Conservation (phyloP, 2,329 filamentous ascomycete species). For the Trichophyton simii region DNA sequence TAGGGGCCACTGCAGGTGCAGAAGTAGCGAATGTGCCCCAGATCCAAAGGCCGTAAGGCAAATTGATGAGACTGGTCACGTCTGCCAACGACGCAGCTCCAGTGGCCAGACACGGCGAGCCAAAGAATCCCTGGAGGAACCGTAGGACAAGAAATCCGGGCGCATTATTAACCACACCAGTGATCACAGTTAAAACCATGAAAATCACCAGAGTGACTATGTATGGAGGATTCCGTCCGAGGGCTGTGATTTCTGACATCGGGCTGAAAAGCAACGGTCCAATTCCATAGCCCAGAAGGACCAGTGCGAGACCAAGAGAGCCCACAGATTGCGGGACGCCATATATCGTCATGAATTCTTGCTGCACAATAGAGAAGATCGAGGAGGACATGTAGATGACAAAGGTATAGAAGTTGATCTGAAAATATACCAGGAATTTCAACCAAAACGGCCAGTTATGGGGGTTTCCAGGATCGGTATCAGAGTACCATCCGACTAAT, state of each 20-base stretch:
- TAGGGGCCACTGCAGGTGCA: neutral
- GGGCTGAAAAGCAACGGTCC: slow-evolving; percentile 12
- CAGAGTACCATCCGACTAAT: neutral
- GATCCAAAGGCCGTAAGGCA: slow-evolving; percentile 17
- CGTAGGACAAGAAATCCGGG: slow-evolving; percentile 11
- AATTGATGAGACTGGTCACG: neutral
- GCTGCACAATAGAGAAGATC: neutral
- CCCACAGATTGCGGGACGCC: slow-evolving; percentile 20
- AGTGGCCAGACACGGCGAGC: neutral
- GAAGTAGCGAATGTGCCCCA: neutral
- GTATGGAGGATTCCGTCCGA: slow-evolving; percentile 12
- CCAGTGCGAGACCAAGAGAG: slow-evolving; percentile 48
- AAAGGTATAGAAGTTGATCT: neutral
- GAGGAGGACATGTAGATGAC: slow-evolving; percentile 1
- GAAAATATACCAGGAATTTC: neutral
- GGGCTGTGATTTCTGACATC: slow-evolving; percentile 8
- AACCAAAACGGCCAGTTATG: neutral
- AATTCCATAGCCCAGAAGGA: slow-evolving; percentile 43
- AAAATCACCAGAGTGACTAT: slow-evolving; percentile 9
- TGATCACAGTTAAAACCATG: slow-evolving; percentile 12
- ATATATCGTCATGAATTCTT: neutral
- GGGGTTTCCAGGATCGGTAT: neutral
- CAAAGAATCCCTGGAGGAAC: slow-evolving; percentile 9
- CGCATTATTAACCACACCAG: slow-evolving; percentile 10
- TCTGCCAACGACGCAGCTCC: slow-evolving; percentile 6